Conservation (phyloP, 2,329 filamentous ascomycete species). For the Shiraia bambusicola region DNA sequence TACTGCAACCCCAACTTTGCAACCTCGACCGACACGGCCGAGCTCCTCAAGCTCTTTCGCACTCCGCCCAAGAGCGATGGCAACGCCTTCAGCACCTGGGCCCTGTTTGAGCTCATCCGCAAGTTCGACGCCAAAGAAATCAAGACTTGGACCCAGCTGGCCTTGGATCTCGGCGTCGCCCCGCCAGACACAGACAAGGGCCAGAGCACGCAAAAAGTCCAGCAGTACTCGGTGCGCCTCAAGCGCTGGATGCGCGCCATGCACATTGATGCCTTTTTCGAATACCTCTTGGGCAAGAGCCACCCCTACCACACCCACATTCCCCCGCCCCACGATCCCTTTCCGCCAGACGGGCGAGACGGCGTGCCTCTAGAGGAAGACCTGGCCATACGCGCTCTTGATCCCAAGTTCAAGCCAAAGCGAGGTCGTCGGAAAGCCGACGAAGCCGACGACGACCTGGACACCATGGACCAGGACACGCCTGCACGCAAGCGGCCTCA, state of each 20-base stretch:
- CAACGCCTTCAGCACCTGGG: conserved; percentile 78
- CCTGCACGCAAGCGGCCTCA: conserved; percentile 61
- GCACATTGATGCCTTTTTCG: conserved; percentile 93
- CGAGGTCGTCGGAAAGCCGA: conserved; percentile 64
- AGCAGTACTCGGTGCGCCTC: conserved; percentile 88
- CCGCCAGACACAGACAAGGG: conserved; percentile 78
- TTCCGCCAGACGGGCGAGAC: conserved; percentile 69
- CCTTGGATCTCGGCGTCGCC: conserved; percentile 83
- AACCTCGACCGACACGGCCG: conserved; percentile 66
- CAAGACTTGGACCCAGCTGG: conserved; percentile 90
- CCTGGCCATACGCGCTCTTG: conserved; percentile 77
- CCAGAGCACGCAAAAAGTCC: conserved; percentile 88
- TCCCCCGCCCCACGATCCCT: conserved; percentile 64
- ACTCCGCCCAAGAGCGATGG: conserved; percentile 83
- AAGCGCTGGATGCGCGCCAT: conserved; percentile 99
- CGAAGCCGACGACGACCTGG: conserved; percentile 56
- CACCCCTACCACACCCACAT: conserved; percentile 80
- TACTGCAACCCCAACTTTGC: conserved; percentile 86
- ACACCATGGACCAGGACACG: conserved; percentile 46
- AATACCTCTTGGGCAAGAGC: conserved; percentile 76
- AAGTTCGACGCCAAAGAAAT: conserved; percentile 80
- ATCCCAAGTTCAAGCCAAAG: conserved; percentile 71
- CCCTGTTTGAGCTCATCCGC: conserved; percentile 74
- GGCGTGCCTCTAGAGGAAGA: conserved; percentile 86
- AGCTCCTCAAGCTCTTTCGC: conserved; percentile 74